These are phyloP conservation scores for Plasmodium knowlesi DNA, from an alignment of 169 alveolate genomes.

Conservation along the genomic window DNA sequence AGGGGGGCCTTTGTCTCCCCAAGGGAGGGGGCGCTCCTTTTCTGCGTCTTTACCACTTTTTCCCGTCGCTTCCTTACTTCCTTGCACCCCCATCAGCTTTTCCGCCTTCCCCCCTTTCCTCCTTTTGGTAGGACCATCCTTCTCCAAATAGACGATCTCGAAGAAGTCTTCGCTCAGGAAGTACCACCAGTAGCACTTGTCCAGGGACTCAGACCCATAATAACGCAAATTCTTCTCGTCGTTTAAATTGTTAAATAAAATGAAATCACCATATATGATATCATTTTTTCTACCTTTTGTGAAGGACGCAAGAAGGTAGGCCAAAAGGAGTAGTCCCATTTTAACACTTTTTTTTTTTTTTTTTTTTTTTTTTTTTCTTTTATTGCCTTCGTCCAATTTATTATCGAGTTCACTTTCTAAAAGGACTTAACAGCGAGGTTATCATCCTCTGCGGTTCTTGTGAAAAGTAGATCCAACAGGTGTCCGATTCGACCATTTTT, in stretches of 20 bases:
- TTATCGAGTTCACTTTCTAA: not conserved
- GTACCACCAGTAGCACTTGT: constrained; percentile 48
- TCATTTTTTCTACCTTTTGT: not conserved
- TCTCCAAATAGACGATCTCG: constrained; percentile 22
- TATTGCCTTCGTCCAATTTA: not conserved
- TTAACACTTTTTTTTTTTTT: too few species aligned
- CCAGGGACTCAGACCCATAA: constrained; percentile 4
- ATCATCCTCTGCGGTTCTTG: not conserved
- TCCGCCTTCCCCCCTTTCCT: not conserved
- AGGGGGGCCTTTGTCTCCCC: not conserved
- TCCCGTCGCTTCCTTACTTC: not conserved
- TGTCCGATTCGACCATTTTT: not conserved
- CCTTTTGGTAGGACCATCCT: constrained; percentile 7
- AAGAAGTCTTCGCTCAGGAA: constrained; percentile 45
- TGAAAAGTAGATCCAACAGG: not conserved
- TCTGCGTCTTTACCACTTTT: not conserved
- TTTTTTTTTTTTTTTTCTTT: too few species aligned
- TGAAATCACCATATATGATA: not conserved
- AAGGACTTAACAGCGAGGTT: not conserved
- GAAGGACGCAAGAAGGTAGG: constrained; percentile 22
- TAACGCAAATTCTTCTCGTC: constrained; percentile 34
- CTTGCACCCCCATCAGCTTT: not conserved
- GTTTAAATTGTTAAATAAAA: constrained; percentile 39
- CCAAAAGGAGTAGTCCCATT: constrained; percentile 6
- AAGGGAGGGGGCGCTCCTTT: not conserved